Percentiles rank a stretch among this genome's conserved stretches.
phyloP scores from a whole-genome alignment of 2,329 filamentous ascomycete genomes.

The Fusarium sp. region DNA sequence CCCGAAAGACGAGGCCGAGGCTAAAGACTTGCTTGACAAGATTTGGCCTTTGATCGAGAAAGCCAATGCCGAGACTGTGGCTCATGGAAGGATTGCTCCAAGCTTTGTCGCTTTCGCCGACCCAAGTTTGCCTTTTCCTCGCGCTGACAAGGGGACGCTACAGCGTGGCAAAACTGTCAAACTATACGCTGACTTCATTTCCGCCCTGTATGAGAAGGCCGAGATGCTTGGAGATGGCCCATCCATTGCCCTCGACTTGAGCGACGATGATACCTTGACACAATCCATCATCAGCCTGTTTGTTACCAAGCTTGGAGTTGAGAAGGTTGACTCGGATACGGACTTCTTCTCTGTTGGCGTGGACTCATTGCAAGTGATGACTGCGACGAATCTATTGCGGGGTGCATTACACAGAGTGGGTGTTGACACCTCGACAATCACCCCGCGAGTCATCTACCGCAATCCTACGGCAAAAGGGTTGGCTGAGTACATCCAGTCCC shows the following conservation, averaged over 20 bases:
- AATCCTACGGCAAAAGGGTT: not conserved
- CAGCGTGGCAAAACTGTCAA: not conserved
- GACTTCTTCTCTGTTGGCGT: slow-evolving; percentile 3
- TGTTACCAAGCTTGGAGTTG: not conserved
- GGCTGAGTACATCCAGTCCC: not conserved
- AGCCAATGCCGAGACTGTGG: not conserved
- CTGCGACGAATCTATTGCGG: not conserved
- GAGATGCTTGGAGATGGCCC: fast-evolving
- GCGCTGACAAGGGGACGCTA: not conserved
- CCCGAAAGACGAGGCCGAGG: not conserved
- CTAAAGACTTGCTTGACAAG: fast-evolving
- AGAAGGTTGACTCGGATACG: fast-evolving
- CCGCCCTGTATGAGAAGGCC: not conserved
- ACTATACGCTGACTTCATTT: not conserved
- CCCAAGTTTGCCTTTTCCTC: not conserved
- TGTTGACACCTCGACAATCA: fast-evolving
- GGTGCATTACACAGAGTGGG: fast-evolving
- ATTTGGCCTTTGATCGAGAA: not conserved
- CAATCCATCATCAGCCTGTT: not conserved
- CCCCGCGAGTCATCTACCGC: not conserved
- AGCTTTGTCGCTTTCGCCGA: not conserved
- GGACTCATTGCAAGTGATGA: slow-evolving; percentile 2
- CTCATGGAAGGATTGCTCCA: not conserved
- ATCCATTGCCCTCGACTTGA: not conserved
- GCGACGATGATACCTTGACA: fast-evolving